These are phyloP conservation scores for Actinomortierella wolfii DNA, from an alignment of 371 early-diverging fungal genomes.

Conservation along the genomic window DNA sequence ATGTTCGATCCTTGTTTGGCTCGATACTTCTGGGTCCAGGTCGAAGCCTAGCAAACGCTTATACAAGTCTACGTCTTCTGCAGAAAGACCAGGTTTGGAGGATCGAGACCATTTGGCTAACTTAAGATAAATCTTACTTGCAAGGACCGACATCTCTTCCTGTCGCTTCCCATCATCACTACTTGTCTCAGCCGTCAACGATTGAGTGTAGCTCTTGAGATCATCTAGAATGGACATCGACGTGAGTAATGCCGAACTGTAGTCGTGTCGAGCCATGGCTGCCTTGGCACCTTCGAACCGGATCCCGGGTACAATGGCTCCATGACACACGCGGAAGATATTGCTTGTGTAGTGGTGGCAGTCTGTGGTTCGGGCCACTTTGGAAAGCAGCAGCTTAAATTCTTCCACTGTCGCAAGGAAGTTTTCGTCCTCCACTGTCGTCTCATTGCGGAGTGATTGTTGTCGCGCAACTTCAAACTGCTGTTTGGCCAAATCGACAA, in stretches of 20 bases:
- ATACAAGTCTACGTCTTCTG: constrained; percentile 15
- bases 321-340: constrained; percentile 34
- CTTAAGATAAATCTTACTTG: constrained; percentile 41
- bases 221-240: constrained; percentile 18
- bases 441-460: background rate
- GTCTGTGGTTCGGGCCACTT: constrained; percentile 33
- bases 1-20: constrained; percentile 27
- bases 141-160: constrained; percentile 8
- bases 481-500: constrained; percentile 33
- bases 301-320: constrained; percentile 26
- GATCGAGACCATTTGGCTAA: constrained; percentile 45
- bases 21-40: constrained; percentile 5
- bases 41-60: constrained; percentile 21
- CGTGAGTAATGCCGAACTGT: constrained; percentile 18
- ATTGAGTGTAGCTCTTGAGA: background rate
- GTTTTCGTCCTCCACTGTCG: constrained; percentile 2
- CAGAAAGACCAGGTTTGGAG: constrained; percentile 28
- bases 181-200: no score
- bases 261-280: constrained; percentile 37
- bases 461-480: background rate
- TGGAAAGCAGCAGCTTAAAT: constrained; percentile 42
- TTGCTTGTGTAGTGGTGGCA: constrained; percentile 37
- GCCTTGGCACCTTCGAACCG: constrained; percentile 43
- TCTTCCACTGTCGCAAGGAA: constrained; percentile 24
- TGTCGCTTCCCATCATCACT: no score